Evolutionary conservation across 768 basidiomycete genomes (phyloP).

Genomic region (Serpula lacrymans): DNA sequence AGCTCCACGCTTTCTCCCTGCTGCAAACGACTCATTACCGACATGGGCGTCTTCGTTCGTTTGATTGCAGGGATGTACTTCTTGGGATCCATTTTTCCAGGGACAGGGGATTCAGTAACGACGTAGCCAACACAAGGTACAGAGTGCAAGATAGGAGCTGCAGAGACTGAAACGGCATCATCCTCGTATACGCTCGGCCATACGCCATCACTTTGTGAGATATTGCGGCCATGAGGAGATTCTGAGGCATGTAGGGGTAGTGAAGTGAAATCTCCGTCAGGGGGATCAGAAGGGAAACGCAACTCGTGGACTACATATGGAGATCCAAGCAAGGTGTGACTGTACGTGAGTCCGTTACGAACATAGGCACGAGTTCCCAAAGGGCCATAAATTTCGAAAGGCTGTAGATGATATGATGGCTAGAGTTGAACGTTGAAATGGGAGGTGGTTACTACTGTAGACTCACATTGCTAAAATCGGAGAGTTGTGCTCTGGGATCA

Average conservation of each 20-base stretch:
- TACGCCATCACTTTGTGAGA: constrained; percentile 51
- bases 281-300: constrained; percentile 58
- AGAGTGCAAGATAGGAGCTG: constrained; percentile 76
- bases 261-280: constrained; percentile 43
- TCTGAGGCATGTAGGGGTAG: constrained; percentile 53
- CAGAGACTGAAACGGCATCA: constrained; percentile 57
- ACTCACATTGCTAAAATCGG: constrained; percentile 10
- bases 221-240: constrained; percentile 57
- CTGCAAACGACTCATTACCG: constrained; percentile 63
- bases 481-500: constrained; percentile 51
- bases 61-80: constrained; percentile 66
- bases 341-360: constrained; percentile 62
- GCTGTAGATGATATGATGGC: constrained; percentile 34
- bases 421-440: background rate
- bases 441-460: background rate
- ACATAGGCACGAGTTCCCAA: constrained; percentile 79
- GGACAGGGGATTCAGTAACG: constrained; percentile 62
- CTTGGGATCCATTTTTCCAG: constrained; percentile 72
- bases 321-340: constrained; percentile 60
- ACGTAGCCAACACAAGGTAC: constrained; percentile 82
- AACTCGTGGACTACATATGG: constrained; percentile 85
- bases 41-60: constrained; percentile 66
- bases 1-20: constrained; percentile 61
- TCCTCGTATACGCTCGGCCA: constrained; percentile 69
- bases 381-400: constrained; percentile 83